phyloP scores from a whole-genome alignment of 108 stramenopile genomes.

The Fistulifera solaris region DNA sequence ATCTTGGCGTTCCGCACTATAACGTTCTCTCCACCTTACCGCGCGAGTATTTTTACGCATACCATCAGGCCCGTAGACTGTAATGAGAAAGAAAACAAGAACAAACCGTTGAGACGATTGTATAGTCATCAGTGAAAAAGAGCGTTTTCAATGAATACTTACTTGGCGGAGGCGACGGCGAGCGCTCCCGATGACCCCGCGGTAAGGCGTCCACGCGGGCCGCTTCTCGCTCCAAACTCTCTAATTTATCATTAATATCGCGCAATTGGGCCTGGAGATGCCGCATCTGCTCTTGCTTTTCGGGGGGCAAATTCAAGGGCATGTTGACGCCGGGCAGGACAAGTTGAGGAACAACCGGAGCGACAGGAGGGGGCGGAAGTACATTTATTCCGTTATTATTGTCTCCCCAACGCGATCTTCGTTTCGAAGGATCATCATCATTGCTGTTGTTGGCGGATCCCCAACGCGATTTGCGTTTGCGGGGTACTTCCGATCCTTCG shows the following conservation, averaged over 20 bases:
- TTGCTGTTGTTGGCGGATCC: constrained; percentile 23
- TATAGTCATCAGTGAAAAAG: background rate
- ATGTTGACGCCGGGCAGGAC: constrained; percentile 25
- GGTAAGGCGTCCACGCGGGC: constrained; percentile 70
- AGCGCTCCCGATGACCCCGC: constrained; percentile 71
- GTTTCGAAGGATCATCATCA: constrained; percentile 22
- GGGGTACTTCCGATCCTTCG: constrained; percentile 18
- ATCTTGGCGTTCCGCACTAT: constrained; percentile 72
- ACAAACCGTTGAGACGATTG: background rate
- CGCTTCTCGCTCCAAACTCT: constrained; percentile 62
- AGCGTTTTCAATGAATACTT: constrained; percentile 6
- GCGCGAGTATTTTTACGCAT: constrained; percentile 93
- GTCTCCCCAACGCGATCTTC: constrained; percentile 70
- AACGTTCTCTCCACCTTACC: constrained; percentile 85
- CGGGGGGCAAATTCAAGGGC: constrained; percentile 28
- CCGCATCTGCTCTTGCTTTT: constrained; percentile 30
- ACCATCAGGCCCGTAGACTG: constrained; percentile 89
- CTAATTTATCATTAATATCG: constrained; percentile 46
- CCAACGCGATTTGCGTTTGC: constrained; percentile 54
- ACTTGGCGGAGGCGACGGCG: constrained; percentile 79
- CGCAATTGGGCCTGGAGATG: constrained; percentile 46
- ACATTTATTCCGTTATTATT: constrained; percentile 5
- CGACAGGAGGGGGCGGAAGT: constrained; percentile 2
- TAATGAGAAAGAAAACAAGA: constrained; percentile 3
- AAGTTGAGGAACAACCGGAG: constrained; percentile 27